Evolutionary conservation across 75 land plant genomes (phyloP).

Genomic region (Pseudotsuga menziesii): DNA sequence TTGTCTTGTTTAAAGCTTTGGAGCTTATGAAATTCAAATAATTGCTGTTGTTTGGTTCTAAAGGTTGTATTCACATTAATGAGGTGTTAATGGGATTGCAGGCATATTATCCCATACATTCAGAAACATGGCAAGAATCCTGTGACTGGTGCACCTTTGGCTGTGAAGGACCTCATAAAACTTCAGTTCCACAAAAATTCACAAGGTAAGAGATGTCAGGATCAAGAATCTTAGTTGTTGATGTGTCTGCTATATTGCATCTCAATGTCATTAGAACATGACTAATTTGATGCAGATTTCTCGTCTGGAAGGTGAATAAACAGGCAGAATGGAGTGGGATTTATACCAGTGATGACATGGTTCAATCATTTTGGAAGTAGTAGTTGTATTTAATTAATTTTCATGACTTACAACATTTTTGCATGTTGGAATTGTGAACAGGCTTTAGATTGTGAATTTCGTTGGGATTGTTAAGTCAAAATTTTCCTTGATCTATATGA

Average conservation of each 20-base stretch:
- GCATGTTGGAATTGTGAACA: too few species aligned
- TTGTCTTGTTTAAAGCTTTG: not conserved
- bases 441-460: too few species aligned
- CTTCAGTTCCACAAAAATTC: slow-evolving; percentile 91
- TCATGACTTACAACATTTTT: too few species aligned
- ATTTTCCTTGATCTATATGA: too few species aligned
- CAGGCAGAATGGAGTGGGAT: not conserved
- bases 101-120: slow-evolving; percentile 85
- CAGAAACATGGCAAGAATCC: slow-evolving; percentile 84
- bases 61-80: not conserved
- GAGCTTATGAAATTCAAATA: not conserved
- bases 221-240: not conserved
- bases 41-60: not conserved
- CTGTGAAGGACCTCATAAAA: slow-evolving; percentile 72
- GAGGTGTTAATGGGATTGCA: slow-evolving; percentile 23
- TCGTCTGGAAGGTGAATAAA: not conserved
- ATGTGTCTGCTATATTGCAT: not conserved
- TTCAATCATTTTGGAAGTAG: too few species aligned
- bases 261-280: not conserved
- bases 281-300: not conserved
- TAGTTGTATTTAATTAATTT: too few species aligned
- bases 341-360: too few species aligned
- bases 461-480: too few species aligned
- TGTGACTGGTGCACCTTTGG: slow-evolving; percentile 71
- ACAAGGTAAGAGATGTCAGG: slow-evolving; percentile 45